These are phyloP conservation scores for Hebeloma cylindrosporum DNA, from an alignment of 768 basidiomycete species.

Conservation along the genomic window DNA sequence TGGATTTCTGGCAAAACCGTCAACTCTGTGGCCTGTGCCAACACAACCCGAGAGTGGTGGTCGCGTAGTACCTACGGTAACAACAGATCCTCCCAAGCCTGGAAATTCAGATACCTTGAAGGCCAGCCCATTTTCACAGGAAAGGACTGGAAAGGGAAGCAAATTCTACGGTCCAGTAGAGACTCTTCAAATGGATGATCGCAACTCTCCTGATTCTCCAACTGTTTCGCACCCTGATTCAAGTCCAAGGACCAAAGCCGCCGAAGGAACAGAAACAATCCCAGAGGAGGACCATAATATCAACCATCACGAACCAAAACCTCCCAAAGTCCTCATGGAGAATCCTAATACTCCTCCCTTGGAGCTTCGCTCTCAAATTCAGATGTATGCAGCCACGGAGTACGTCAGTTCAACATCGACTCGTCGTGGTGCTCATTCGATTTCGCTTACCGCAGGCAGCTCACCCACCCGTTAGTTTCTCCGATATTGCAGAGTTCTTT, in stretches of 20 bases:
- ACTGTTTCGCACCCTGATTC: slow-evolving; percentile 3
- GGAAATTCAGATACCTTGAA: slow-evolving; percentile 50
- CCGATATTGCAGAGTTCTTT: slow-evolving; percentile 72
- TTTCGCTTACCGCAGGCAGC: slow-evolving; percentile 37
- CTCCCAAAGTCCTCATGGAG: slow-evolving; percentile 57
- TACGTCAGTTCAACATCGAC: slow-evolving; percentile 28
- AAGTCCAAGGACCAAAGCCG: neutral
- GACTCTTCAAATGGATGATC: slow-evolving; percentile 23
- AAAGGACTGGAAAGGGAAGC: slow-evolving; percentile 17
- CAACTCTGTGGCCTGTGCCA: slow-evolving; percentile 57
- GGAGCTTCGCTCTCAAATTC: slow-evolving; percentile 64
- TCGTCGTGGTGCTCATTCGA: slow-evolving; percentile 1
- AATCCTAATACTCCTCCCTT: slow-evolving; percentile 42
- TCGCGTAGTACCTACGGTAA: slow-evolving; percentile 36
- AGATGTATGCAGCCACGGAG: slow-evolving; percentile 76
- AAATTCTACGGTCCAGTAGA: slow-evolving; percentile 15
- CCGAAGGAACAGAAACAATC: neutral
- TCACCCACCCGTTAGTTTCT: slow-evolving; percentile 70
- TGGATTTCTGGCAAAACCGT: slow-evolving; percentile 62
- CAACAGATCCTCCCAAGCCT: slow-evolving; percentile 46
- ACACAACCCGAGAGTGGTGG: slow-evolving; percentile 30
- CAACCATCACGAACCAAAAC: slow-evolving; percentile 51
- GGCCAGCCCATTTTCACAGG: slow-evolving; percentile 31
- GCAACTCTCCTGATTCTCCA: neutral
- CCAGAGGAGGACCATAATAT: slow-evolving; percentile 24